These are phyloP conservation scores for Pleurotus giganteus DNA, from an alignment of 768 basidiomycete genomes.

Conservation along the genomic window DNA sequence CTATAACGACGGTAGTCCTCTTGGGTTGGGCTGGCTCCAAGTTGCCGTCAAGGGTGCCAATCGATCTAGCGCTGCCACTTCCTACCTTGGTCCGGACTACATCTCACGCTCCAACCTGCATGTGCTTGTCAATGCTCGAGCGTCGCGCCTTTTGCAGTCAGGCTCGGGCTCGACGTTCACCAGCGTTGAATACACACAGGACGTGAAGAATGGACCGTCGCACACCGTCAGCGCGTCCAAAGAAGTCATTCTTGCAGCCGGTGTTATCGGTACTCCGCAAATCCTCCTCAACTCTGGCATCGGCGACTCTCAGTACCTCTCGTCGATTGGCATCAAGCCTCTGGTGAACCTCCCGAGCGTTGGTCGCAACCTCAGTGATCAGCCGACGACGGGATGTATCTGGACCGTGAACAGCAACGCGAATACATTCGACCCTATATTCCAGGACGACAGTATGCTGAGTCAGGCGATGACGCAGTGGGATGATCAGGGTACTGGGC, in stretches of 20 bases:
- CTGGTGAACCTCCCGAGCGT: slow-evolving; percentile 20
- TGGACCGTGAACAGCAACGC: slow-evolving; percentile 12
- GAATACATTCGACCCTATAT: slow-evolving; percentile 14
- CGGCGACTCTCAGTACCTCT: slow-evolving; percentile 23
- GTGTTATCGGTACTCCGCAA: slow-evolving; percentile 48
- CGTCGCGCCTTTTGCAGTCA: slow-evolving; percentile 10
- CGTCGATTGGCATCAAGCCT: slow-evolving; percentile 13
- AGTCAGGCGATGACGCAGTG: slow-evolving; percentile 16
- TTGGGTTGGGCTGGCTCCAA: slow-evolving; percentile 25
- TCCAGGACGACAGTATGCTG: slow-evolving; percentile 12
- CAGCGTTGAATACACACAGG: slow-evolving; percentile 29
- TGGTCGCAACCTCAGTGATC: slow-evolving; percentile 26
- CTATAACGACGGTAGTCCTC: slow-evolving; percentile 27
- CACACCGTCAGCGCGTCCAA: slow-evolving; percentile 49
- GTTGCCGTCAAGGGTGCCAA: slow-evolving; percentile 15
- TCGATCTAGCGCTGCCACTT: slow-evolving; percentile 22
- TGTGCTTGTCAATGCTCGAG: slow-evolving; percentile 19
- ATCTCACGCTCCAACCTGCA: slow-evolving; percentile 23
- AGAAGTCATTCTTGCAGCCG: slow-evolving; percentile 55
- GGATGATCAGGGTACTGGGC: slow-evolving; percentile 16
- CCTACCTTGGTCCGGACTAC: slow-evolving; percentile 22
- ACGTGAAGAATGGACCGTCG: slow-evolving; percentile 22
- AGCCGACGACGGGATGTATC: slow-evolving; percentile 6
- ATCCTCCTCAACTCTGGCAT: slow-evolving; percentile 52
- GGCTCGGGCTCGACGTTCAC: slow-evolving; percentile 11